Conservation (phyloP, 208 protist genomes). For the Leishmania lainsoni region DNA sequence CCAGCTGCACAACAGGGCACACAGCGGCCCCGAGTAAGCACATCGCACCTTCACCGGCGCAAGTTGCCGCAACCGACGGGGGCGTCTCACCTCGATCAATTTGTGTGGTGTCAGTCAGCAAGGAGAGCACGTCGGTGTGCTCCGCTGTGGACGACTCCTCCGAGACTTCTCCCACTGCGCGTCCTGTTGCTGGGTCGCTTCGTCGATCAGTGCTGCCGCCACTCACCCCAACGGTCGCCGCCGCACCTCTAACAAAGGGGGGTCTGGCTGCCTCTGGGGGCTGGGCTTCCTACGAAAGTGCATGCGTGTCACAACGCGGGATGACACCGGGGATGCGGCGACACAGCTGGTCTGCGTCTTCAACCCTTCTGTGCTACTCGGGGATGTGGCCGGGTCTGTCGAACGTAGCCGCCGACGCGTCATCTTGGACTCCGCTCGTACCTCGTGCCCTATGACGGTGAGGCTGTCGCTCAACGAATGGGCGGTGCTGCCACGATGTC, state of each 20-base stretch:
- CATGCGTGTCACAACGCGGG: background rate
- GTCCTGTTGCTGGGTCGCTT: background rate
- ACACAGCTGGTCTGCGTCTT: slow-evolving; percentile 15
- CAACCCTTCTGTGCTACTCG: slow-evolving; percentile 22
- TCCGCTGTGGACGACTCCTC: background rate
- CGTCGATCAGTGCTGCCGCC: background rate
- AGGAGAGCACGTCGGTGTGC: background rate
- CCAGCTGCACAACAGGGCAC: background rate
- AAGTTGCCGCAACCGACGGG: background rate
- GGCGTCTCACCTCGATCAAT: background rate
- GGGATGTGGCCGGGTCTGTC: slow-evolving; percentile 3
- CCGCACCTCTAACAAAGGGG: background rate
- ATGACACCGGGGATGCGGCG: background rate
- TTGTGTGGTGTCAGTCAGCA: background rate
- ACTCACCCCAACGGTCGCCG: background rate
- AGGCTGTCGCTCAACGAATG: background rate
- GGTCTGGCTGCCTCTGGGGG: background rate
- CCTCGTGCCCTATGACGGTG: slow-evolving; percentile 30
- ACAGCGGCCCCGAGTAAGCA: background rate
- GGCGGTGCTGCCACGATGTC: background rate
- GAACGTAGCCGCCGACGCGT: slow-evolving; percentile 21
- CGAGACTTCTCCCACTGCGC: background rate
- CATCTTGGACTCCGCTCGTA: slow-evolving; percentile 17
- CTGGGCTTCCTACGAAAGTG: slow-evolving; percentile 20
- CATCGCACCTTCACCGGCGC: background rate